Evolutionary conservation across 2,329 filamentous ascomycete species (phyloP).

Genomic region (Pseudopithomyces maydicus): DNA sequence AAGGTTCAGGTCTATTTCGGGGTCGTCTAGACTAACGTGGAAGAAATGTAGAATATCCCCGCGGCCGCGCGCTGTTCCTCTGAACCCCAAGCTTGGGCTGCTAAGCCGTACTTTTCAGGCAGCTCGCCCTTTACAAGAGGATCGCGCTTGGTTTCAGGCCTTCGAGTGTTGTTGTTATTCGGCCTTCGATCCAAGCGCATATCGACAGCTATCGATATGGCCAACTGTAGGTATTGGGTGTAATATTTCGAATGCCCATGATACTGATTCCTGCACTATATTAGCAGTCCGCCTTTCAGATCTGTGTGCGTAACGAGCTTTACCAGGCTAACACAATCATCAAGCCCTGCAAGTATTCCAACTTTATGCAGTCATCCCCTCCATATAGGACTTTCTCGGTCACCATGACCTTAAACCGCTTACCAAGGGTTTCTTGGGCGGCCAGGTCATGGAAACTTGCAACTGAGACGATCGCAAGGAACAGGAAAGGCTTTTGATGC

Average conservation of each 20-base stretch:
- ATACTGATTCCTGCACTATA: slow-evolving; percentile 33
- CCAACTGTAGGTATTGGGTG: slow-evolving; percentile 37
- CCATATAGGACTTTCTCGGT: slow-evolving; percentile 37
- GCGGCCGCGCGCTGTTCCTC: slow-evolving; percentile 52
- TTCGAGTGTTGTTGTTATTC: slow-evolving; percentile 19
- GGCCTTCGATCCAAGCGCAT: slow-evolving; percentile 35
- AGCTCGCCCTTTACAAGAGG: slow-evolving; percentile 17
- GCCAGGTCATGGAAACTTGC: slow-evolving; percentile 39
- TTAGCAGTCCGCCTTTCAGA: slow-evolving; percentile 3
- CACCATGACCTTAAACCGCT: slow-evolving; percentile 36
- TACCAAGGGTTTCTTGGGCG: slow-evolving; percentile 40
- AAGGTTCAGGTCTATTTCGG: slow-evolving; percentile 5
- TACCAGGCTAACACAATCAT: slow-evolving; percentile 37
- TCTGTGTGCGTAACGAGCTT: not conserved
- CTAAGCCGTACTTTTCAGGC: slow-evolving; percentile 6
- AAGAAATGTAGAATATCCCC: slow-evolving; percentile 52
- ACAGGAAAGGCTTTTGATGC: slow-evolving; percentile 33
- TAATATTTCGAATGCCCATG: slow-evolving; percentile 34
- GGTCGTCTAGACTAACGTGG: slow-evolving; percentile 36
- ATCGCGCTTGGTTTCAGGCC: slow-evolving; percentile 28
- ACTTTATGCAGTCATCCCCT: slow-evolving; percentile 29
- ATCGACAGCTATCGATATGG: slow-evolving; percentile 38
- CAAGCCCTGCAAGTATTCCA: slow-evolving; percentile 37
- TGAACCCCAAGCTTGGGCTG: slow-evolving; percentile 31
- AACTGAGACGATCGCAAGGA: slow-evolving; percentile 33